Evolutionary conservation across 768 basidiomycete genomes (phyloP), one percentile per base, ranked within the genome.

Genomic region (Lanmaoa pseudosensibilis): DNA sequence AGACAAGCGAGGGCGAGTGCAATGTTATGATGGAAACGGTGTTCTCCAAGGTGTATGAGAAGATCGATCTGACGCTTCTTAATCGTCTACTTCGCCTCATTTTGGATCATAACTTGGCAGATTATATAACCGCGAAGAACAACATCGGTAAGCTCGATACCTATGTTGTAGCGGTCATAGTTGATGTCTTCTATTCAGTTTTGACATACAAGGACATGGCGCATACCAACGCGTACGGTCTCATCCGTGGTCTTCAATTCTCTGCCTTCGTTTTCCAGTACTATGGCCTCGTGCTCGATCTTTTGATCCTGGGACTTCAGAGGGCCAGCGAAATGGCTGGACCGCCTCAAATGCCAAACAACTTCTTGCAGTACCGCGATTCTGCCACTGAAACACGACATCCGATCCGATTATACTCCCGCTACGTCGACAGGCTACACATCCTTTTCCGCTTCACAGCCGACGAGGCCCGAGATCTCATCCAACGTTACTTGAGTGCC

Each of bases 181-280:
- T 30, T 61, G 18, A 68, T 37, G 8, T 21, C 3, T 55, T 44
- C 2, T 30, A 19, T 54, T 38, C 38, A 69, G 89, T 90, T 8
- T 72, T 95, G 65, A 96, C 94, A 0, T 96, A 95, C 78, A 96
- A 96, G 77, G 86, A 98, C 65, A 98, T 99, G 96, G 94, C 93
- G 0, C 96, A 99, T 68, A 93, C 94, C 50, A 98, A 99, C 62
- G 94, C 92, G 0, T 98, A 92, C 60, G 97, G 97, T 70, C 81
- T 99, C 58, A 98, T 98, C 60, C 90, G 97, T 60, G 97, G 97
- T 56, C 83, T 99, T 15, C 97, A 98, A 70, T 99, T 99, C 80
- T 97, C 95, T 5, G 90, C 92, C 37, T 99, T 98, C 72, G 94
- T 99, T 66, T 99, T 99, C 88, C 97, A 98, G 77, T 95, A 94